A percentile compares a stretch with the other conserved stretches of the same genome.
Conservation (phyloP, 169 alveolate species). For the Plasmodium sp. region DNA sequence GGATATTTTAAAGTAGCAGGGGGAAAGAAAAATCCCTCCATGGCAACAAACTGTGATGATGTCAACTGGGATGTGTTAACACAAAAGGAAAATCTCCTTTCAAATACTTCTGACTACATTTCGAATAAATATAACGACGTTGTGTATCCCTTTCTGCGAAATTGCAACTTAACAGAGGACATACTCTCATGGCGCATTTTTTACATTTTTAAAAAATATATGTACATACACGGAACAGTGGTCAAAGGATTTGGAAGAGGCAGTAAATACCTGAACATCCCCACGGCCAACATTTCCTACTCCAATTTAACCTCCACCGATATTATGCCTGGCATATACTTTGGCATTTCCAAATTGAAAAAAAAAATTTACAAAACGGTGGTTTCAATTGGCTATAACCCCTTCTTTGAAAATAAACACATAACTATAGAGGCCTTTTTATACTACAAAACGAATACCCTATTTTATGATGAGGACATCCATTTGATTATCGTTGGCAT, state of each 20-base stretch:
- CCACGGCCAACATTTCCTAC: conserved; percentile 58
- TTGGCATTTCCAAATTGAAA: conserved; percentile 53
- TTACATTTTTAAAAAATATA: conserved; percentile 49
- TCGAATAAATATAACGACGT: conserved; percentile 58
- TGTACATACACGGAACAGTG: conserved; percentile 52
- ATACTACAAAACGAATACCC: conserved; percentile 32
- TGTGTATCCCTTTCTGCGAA: conserved; percentile 53
- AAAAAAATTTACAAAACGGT: conserved; percentile 60
- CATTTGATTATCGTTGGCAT: conserved; percentile 60
- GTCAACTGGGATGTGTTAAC: not conserved
- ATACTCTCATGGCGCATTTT: conserved; percentile 66
- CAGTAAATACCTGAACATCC: conserved; percentile 60
- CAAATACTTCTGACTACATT: not conserved
- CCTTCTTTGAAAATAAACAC: conserved; percentile 62
- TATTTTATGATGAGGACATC: conserved; percentile 54
- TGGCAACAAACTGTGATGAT: not conserved
- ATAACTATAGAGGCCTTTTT: conserved; percentile 66
- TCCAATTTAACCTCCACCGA: conserved; percentile 35
- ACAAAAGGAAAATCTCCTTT: not conserved
- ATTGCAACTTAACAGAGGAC: conserved; percentile 67
- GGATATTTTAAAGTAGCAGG: conserved; percentile 26
- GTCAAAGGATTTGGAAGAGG: conserved; percentile 74
- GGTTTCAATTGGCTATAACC: conserved; percentile 68
- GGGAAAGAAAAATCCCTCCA: conserved; percentile 12
- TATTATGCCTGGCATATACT: conserved; percentile 73